Evolutionary conservation across 345 rosid species (phyloP), one percentile per base, ranked within the genome.

Genomic region (Brassica juncea): DNA sequence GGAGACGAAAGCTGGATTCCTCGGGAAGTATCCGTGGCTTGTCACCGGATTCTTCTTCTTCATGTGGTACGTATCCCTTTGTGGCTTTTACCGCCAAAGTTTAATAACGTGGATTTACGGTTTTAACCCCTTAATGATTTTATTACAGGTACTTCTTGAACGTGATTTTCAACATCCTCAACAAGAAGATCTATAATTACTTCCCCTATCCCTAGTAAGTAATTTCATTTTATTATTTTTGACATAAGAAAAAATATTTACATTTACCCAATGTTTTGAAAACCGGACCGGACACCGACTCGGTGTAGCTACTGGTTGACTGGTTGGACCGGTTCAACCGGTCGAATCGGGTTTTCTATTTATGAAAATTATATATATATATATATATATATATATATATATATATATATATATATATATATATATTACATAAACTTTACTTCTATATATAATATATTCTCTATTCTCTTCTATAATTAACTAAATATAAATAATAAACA

Each of bases 161-260:
- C 66, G 97, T 94, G 78, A 94, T 94, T 80, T 94, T 94, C 86
- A 94, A 92, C 88, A 94, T 94, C 76, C 84, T 94, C 2, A 94
- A 94, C 92, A 94, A 92, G 95, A 94, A 90, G 97, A 91, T 94
- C 37, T 94, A 94, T 85, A 92, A 92, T 84, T 94, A 94, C 86
- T 94, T 94, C 82, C 97, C 99, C 3, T 94, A 94, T 67, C 99
- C 97, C 2, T 94, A 91, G 99, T 94, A 80, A 91, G 97, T 82
- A 14, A 47, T 11, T 8, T 42, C 54, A 23, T 73, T 12, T 47
- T 4, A 12, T 11, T 47, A 0, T 4, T 44, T 39, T 47, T 47
- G 54, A 47, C 54, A 47, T 47, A 47, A 12, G 54, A 12, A 47
- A 47, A 47, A 10, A 21, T 27, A 21, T 60, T 4, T 5, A 39